Conservation (phyloP, 345 rosid species). For the Pistacia atlantica region DNA sequence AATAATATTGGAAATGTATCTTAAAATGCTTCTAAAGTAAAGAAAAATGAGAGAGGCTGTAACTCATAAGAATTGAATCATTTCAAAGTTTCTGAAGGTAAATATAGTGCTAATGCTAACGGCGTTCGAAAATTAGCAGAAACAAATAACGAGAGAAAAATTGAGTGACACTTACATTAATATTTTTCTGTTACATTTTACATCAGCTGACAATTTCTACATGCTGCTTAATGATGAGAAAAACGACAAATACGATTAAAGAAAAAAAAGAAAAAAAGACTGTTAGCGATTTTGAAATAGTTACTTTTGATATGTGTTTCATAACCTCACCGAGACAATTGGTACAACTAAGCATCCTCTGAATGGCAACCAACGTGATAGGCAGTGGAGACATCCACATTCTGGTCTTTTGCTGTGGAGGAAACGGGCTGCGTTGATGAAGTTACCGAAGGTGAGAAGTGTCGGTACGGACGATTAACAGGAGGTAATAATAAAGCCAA, state of each 20-base stretch:
- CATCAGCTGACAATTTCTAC: neutral
- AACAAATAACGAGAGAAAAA: neutral
- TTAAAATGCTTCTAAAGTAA: no score
- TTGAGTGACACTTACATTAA: neutral
- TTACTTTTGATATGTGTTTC: constrained; percentile 2
- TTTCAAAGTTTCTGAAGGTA: neutral
- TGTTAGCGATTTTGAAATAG: neutral
- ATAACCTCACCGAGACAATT: neutral
- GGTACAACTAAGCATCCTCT: constrained; percentile 34
- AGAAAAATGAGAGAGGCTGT: no score
- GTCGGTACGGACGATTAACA: constrained; percentile 45
- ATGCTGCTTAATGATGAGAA: neutral
- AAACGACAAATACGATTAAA: no score
- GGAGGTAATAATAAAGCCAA: constrained; percentile 65
- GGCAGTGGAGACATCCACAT: constrained; percentile 35
- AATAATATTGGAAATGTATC: no score
- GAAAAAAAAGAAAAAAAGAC: neutral
- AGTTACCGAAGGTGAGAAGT: constrained; percentile 25
- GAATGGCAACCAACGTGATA: constrained; percentile 59
- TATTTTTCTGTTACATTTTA: neutral
- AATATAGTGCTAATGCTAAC: no score
- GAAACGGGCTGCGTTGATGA: constrained; percentile 21
- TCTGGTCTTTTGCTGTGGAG: constrained; percentile 30
- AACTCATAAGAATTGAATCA: neutral
- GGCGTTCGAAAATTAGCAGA: neutral